Evolutionary conservation across 345 rosid species (phyloP), one percentile per base, ranked within the genome.

Genomic region (Aurinia saxatilis): DNA sequence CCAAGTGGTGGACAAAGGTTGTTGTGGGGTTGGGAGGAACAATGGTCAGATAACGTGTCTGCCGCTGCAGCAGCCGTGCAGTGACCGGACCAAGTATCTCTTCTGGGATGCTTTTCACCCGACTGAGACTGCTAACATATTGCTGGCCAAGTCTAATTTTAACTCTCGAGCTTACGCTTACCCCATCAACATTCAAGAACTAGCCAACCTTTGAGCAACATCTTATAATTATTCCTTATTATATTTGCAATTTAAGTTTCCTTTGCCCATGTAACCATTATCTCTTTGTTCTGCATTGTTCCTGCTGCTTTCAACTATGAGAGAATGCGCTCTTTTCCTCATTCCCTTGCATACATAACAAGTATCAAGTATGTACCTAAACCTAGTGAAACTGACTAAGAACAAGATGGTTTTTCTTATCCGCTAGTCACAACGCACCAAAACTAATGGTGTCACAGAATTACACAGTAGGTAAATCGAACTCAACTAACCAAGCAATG

Each of bases 21-120:
- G 98, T 6, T 92, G 98, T 51, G 98, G 98, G 5, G 96, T 91
- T 8, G 96, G 98, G 52, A 80, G 79, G 74, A 88, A 92, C 83
- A 92, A 88, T 52, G 96, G 96, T 66, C 93, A 83, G 62, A 77
- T 88, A 75, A 92, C 96, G 0, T 92, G 96, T 73, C 80, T 88
- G 46, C 98, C 98, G 5, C 76, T 88, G 37, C 93, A 86, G 51
- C 81, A 69, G 46, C 71, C 89, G 3, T 88, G 96, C 38, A 12
- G 47, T 7, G 78, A 91, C 69, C 76, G 96, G 15, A 69, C 66
- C 7, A 91, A 81, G 66, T 91, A 86, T 76, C 68, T 91, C 29
- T 91, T 84, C 10, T 91, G 96, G 98, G 98, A 88, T 48, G 96
- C 96, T 10, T 91, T 91, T 59, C 98, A 91, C 65, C 98, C 92